Evolutionary conservation across 169 alveolate genomes (phyloP).

Genomic region (Cryptosporidium felis): DNA sequence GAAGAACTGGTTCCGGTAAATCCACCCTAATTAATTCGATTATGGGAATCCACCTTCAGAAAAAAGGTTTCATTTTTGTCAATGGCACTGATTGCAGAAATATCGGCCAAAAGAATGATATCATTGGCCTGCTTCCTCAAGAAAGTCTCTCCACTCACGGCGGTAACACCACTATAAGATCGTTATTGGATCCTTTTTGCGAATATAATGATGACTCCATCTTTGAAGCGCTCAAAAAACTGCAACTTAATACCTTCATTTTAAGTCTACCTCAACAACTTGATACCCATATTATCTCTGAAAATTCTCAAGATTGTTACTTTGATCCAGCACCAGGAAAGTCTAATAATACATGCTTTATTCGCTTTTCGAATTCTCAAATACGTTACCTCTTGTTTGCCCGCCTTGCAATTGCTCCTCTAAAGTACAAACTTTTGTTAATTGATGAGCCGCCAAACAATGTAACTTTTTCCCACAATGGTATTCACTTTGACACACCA

Average conservation of each 20-base stretch:
- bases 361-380: slow-evolving; percentile 72
- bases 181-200: slow-evolving; percentile 33
- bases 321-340: neutral
- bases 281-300: neutral
- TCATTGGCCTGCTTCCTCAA: slow-evolving; percentile 56
- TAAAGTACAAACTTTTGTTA: slow-evolving; percentile 75
- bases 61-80: neutral
- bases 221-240: neutral
- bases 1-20: slow-evolving; percentile 92
- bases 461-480: neutral
- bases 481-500: neutral
- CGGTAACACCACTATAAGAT: slow-evolving; percentile 26
- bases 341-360: too few species aligned
- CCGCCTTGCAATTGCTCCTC: slow-evolving; percentile 75
- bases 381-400: slow-evolving; percentile 79
- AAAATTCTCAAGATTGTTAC: neutral
- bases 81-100: neutral
- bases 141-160: slow-evolving; percentile 1
- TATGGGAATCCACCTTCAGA: slow-evolving; percentile 74
- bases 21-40: slow-evolving; percentile 83
- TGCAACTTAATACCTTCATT: neutral
- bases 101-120: neutral
- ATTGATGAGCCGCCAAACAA: slow-evolving; percentile 83
- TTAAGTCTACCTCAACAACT: neutral
- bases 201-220: slow-evolving; percentile 1